Percentiles rank a stretch among this genome's conserved stretches.
phyloP scores from a whole-genome alignment of 2,329 filamentous ascomycete species.

The Microascus cirrosus region DNA sequence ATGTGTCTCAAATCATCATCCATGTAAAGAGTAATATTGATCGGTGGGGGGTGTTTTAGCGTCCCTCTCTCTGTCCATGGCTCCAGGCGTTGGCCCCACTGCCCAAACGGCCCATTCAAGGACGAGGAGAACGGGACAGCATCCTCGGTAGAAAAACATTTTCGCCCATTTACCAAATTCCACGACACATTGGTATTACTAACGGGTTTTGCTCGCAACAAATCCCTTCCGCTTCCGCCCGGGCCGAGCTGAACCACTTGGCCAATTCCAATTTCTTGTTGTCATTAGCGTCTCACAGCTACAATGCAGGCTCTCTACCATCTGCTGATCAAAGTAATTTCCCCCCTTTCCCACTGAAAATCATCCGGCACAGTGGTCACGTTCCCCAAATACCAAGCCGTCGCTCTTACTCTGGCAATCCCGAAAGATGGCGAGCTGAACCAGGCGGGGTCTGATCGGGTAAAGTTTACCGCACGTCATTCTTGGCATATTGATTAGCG shows the following conservation, averaged over 20 bases:
- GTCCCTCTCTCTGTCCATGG: background rate
- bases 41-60: background rate
- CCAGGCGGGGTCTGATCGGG: background rate
- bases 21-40: background rate
- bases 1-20: background rate
- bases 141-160: background rate
- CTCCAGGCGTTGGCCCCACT: too few species aligned
- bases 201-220: background rate
- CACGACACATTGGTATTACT: background rate
- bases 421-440: background rate
- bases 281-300: background rate
- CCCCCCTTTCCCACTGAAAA: background rate
- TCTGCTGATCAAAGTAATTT: background rate
- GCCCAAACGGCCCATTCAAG: background rate
- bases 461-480: too few species aligned
- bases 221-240: background rate
- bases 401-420: background rate
- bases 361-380: background rate
- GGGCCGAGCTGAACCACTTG: background rate
- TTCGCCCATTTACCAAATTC: background rate
- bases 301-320: background rate
- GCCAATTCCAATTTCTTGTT: background rate
- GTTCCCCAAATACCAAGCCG: background rate
- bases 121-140: background rate
- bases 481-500: too few species aligned